Evolutionary conservation across 2,329 filamentous ascomycete genomes (phyloP).

Genomic region (Apiospora hydei): DNA sequence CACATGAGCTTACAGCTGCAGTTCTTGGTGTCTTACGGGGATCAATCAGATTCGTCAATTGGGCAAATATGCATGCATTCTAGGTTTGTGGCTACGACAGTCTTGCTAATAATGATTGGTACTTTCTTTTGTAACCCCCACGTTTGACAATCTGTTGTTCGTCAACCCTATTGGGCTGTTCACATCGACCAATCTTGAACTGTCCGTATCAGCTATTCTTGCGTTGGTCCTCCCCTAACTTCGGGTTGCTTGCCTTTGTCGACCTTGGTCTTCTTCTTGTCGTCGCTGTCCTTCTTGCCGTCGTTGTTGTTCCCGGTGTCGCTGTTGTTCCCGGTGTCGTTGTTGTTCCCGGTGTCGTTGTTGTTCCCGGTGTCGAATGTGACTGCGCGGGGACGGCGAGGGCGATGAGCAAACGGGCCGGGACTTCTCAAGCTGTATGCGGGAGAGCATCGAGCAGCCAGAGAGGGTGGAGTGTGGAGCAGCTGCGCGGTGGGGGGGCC

Average conservation of each 20-base stretch:
- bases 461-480: no score
- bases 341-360: no score
- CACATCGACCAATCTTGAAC: not conserved
- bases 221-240: not conserved
- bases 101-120: not conserved
- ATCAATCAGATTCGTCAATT: not conserved
- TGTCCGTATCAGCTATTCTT: not conserved
- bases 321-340: no score
- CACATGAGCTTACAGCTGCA: not conserved
- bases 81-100: not conserved
- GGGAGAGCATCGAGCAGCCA: not conserved
- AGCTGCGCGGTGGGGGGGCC: not conserved
- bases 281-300: not conserved
- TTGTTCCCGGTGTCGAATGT: not conserved
- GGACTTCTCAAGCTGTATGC: not conserved
- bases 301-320: not conserved
- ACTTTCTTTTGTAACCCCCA: not conserved
- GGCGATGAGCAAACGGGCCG: not conserved
- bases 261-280: not conserved
- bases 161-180: not conserved
- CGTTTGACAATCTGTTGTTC: not conserved
- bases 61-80: not conserved
- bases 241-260: not conserved
- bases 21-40: not conserved
- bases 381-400: not conserved